A percentile compares a stretch with the other conserved stretches of the same genome.
These are phyloP conservation scores for Lophium mytilinum DNA, from an alignment of 495 filamentous ascomycete species.

Conservation along the genomic window DNA sequence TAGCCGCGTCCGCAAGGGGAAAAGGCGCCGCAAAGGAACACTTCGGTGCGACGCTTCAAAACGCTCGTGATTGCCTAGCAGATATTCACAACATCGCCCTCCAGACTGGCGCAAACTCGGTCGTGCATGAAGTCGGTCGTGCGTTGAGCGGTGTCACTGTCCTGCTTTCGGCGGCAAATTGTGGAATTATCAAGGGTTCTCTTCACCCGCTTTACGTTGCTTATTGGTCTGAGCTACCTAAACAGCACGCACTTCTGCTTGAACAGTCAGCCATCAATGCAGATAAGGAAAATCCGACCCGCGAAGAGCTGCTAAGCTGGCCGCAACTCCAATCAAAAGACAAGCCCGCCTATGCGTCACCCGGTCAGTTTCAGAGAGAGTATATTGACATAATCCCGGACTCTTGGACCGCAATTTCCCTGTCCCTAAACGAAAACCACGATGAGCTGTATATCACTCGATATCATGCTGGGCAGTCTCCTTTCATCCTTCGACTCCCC, in stretches of 20 bases:
- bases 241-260: constrained; percentile 50
- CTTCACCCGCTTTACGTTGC: constrained; percentile 51
- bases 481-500: constrained; percentile 79
- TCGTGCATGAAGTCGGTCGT: constrained; percentile 47
- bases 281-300: constrained; percentile 31
- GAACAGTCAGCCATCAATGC: constrained; percentile 47
- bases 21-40: constrained; percentile 32
- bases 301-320: constrained; percentile 39
- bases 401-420: constrained; percentile 76
- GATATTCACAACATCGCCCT: constrained; percentile 49
- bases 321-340: constrained; percentile 35
- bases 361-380: constrained; percentile 50
- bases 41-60: constrained; percentile 50
- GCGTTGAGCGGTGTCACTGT: constrained; percentile 56
- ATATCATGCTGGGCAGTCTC: constrained; percentile 60
- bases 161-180: constrained; percentile 52
- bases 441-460: constrained; percentile 79
- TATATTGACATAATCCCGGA: constrained; percentile 76
- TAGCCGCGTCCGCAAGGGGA: constrained; percentile 4
- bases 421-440: constrained; percentile 68
- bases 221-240: constrained; percentile 53
- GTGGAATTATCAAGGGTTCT: constrained; percentile 36
- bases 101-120: constrained; percentile 37
- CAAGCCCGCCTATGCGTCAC: constrained; percentile 38
- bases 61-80: constrained; percentile 52